Evolutionary conservation across 208 protist genomes (phyloP).

Genomic region (Porcisia deanei): DNA sequence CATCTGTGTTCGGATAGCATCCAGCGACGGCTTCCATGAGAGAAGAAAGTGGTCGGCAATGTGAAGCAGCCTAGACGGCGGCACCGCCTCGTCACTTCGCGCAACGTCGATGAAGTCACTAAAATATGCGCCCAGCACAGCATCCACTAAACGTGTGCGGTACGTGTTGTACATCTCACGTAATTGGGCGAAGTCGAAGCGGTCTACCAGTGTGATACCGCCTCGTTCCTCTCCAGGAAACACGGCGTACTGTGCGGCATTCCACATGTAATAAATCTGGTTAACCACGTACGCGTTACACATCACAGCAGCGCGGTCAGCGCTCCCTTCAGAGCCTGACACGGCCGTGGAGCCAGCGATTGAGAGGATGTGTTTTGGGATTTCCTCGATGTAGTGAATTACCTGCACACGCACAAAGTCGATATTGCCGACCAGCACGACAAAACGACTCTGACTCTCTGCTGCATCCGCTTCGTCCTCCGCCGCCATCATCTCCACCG

Average conservation of each 20-base stretch:
- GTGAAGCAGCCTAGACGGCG: conserved; percentile 35
- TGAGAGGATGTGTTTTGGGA: conserved; percentile 35
- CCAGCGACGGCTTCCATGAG: conserved; percentile 57
- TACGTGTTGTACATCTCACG: conserved; percentile 40
- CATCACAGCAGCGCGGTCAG: conserved; percentile 16
- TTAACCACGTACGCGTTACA: conserved; percentile 29
- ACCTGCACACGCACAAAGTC: conserved; percentile 74
- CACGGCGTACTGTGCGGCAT: conserved; percentile 14
- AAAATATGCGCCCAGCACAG: conserved; percentile 44
- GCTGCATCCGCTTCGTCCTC: conserved; percentile 63
- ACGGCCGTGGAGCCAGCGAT: conserved; percentile 8
- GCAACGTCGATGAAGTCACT: conserved; percentile 39
- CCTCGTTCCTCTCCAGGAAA: conserved; percentile 27
- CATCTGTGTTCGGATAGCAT: conserved; percentile 41
- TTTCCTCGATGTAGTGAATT: conserved; percentile 47
- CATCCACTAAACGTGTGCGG: conserved; percentile 42
- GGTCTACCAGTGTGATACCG: conserved; percentile 28
- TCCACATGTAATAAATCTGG: conserved; percentile 32
- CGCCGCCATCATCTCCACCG: conserved; percentile 48
- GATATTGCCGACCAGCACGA: conserved; percentile 60
- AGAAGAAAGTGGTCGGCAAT: conserved; percentile 61
- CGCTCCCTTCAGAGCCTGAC: conserved; percentile 3
- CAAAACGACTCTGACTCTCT: conserved; percentile 63
- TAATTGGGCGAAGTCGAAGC: conserved; percentile 41
- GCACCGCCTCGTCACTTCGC: conserved; percentile 31